Base-by-base conservation (phyloP, 2,329 filamentous ascomycete genomes). In the Lecanosticta acicola region DNA sequence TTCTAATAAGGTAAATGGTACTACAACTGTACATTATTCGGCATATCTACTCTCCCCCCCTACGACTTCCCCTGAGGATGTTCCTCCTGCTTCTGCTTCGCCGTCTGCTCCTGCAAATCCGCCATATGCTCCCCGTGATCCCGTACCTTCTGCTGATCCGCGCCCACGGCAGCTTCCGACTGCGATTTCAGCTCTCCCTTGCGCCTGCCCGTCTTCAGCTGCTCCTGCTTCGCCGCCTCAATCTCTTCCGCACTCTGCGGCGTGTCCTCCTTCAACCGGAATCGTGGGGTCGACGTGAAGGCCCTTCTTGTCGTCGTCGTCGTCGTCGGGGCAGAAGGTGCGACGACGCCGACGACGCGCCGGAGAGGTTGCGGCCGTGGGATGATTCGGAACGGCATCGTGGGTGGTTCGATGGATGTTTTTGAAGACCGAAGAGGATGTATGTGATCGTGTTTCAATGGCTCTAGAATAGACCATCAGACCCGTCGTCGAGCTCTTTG, bases 61-160 rank as follows among this genome's bases (percentile, higher is more conserved):
- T 16, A 48, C 14, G 45, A 49, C 52, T 60, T 59, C 11, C 58
- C 55, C 19, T 59, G 37, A 8, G 57, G 54, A 48, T 63, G 58
- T 19, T 63, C 68, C 52, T 68, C 62, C 58, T 73, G 62, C 3
- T 63, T 61, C 60, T 70, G 63, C 50, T 65, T 55, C 48, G 63
- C 64, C 2, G 66, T 69, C 59, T 72, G 57, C 57, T 72, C 60
- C 56, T 74, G 71, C 51, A 74, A 46, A 14, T 72, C 62, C 54
- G 66, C 59, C 48, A 73, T 71, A 48, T 72, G 69, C 37, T 62
- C 49, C 10, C 62, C 64, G 44, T 72, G 68, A 46, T 72, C 65
- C 11, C 62, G 32, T n/a, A 72, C 67, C 42, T 70, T 48, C 49
- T 72, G 58, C 42, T 58, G 61, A 43, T 74, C 71, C 3, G 71